A percentile compares a stretch with the other conserved stretches of the same genome.
These are phyloP conservation scores for Fusarium tjaetaba DNA, from an alignment of 2,329 filamentous ascomycete genomes.

Conservation along the genomic window DNA sequence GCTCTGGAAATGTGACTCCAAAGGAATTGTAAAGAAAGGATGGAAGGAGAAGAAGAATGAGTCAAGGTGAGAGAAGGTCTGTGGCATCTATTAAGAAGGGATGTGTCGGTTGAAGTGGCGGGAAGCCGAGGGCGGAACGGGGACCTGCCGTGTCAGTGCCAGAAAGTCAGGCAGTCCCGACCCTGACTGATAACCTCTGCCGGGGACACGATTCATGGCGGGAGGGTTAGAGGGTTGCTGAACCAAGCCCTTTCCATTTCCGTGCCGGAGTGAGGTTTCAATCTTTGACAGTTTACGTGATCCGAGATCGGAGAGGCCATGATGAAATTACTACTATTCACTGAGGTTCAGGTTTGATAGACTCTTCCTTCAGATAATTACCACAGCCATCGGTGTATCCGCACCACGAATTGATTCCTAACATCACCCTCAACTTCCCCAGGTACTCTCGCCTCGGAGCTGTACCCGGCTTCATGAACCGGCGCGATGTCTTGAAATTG, in stretches of 20 bases:
- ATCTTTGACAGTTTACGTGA: background rate
- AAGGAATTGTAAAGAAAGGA: constrained; percentile 8
- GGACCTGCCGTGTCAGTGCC: constrained; percentile 26
- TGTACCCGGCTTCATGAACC: constrained; percentile 21
- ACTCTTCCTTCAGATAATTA: background rate
- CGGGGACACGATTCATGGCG: constrained; percentile 26
- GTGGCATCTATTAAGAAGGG: constrained; percentile 27
- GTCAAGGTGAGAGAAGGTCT: constrained; percentile 9
- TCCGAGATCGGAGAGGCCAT: background rate
- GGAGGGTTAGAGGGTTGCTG: constrained; percentile 17
- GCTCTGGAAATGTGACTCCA: constrained; percentile 14
- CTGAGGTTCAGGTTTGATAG: background rate
- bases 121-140: constrained; percentile 24
- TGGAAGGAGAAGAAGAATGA: constrained; percentile 4
- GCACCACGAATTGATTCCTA: constrained; percentile 8
- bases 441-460: constrained; percentile 19
- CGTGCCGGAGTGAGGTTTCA: background rate
- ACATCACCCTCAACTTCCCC: constrained; percentile 11
- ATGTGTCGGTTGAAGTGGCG: constrained; percentile 29
- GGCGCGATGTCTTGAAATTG: constrained; percentile 37
- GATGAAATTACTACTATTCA: background rate
- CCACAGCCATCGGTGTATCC: background rate
- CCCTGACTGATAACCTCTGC: constrained; percentile 18
- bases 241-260: background rate
- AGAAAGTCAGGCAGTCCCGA: constrained; percentile 8